Base-by-base conservation (phyloP, 1,284 basidiomycete species). In the Xanthoconium separans region DNA sequence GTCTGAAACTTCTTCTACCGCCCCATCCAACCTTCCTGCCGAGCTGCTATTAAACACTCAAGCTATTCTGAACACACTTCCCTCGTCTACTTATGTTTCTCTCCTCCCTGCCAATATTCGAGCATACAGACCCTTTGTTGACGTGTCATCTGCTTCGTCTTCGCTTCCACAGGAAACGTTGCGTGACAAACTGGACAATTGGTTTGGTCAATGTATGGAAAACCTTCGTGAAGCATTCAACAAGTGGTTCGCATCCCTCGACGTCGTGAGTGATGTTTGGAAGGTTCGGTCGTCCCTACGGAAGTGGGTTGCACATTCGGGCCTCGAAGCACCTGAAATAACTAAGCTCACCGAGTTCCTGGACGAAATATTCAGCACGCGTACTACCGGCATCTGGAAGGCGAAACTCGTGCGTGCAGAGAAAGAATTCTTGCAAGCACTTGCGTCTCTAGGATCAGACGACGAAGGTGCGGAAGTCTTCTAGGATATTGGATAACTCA, bases 81-180 rank as follows among this genome's bases (percentile, higher is more conserved):
- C 89, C 0, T 90, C 89, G 2, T 86, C 87, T 0, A 80, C 84
- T 12, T 85, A 89, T 56, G 81, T 90, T 60, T 75, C 82, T 22
- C 73, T 87, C 41, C 77, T 92, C 0, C 88, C 89, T 0, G 65
- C 75, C 4, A 80, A 76, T 54, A 77, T 92, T 57, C 77, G 77
- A 56, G 77, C 79, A 11, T 91, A 90, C 65, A 85, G 81, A 60
- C 89, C 90, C 20, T 90, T 88, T 63, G 77, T 91, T 53, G 87
- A 91, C 60, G 69, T 82, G 11, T 70, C 73, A 10, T 84, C 87
- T 1, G 69, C 78, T 2, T 81, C 81, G 1, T 76, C 82, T 15
- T 75, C 74, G 7, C 65, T 84, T 16, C 66, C 78, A 5, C 73
- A 72, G 40, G 60, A 68, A 1, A 66, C 74, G 18, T 70, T 89